Percentiles rank a stretch among this genome's conserved stretches.
These are phyloP conservation scores for Lunasporangiospora selenospora DNA, from an alignment of 192 early-diverging fungal genomes.

Conservation along the genomic window DNA sequence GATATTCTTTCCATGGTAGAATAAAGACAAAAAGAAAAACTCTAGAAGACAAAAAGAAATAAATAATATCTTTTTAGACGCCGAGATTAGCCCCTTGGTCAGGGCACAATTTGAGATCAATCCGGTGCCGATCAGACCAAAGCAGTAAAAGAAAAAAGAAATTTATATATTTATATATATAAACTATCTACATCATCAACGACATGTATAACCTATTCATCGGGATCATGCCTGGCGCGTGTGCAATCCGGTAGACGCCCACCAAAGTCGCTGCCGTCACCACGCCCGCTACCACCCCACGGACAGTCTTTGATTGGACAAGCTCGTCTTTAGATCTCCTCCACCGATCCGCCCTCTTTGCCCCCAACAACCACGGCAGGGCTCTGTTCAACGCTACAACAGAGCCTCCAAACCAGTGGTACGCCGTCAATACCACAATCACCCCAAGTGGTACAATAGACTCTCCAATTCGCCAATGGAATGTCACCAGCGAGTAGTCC, in stretches of 20 bases:
- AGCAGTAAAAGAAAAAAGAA: too few relatives aligned
- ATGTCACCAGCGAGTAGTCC: slow-evolving; percentile 29
- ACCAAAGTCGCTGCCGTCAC: slow-evolving; percentile 13
- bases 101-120: too few relatives aligned
- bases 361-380: slow-evolving; percentile 20
- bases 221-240: slow-evolving; percentile 11
- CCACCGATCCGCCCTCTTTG: neutral
- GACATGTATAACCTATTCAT: slow-evolving; percentile 11
- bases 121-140: too few relatives aligned
- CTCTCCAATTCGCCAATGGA: slow-evolving; percentile 5
- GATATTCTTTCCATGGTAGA: too few relatives aligned
- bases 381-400: slow-evolving; percentile 20
- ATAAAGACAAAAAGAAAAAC: too few relatives aligned
- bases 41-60: too few relatives aligned
- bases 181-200: neutral
- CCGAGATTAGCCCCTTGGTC: too few relatives aligned
- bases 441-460: slow-evolving; percentile 5
- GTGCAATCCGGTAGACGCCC: slow-evolving; percentile 20
- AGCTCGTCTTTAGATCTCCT: too few relatives aligned
- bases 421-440: slow-evolving; percentile 19
- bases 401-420: slow-evolving; percentile 23
- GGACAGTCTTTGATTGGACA: neutral
- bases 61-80: too few relatives aligned
- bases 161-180: too few relatives aligned
- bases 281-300: slow-evolving; percentile 12